Base-by-base conservation (phyloP, 164 flowering plant genomes). In the Kingdonia uniflora region DNA sequence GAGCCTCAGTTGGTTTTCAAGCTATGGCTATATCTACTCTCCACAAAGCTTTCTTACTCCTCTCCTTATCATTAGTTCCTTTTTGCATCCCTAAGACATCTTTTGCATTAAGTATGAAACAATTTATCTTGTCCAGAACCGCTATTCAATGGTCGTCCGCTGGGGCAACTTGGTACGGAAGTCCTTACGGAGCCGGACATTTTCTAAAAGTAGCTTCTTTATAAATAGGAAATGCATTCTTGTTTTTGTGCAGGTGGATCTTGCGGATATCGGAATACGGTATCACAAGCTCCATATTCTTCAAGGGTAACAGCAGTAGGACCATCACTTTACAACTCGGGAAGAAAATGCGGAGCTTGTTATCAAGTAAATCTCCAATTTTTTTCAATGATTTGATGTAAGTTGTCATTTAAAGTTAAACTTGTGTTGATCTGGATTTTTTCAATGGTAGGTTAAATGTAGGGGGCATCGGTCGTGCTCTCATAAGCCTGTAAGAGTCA, bases 341-440 rank as follows among this genome's bases (percentile, higher is more conserved):
- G 85, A 49, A 41, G 63, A 59, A 85, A 74, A 5, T 82, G 89
- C 58, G 89, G 89, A 39, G 67, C 78, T 41, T 82, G 89, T 68
- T 82, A 68, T 55, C 70, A 76, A 82, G 81, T 79, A 47, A 20
- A 11, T 20, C 8, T 40, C 38, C n/a, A n/a, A n/a, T n/a, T n/a
- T n/a, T n/a, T n/a, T n/a, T n/a, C n/a, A n/a, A n/a, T n/a, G n/a
- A n/a, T n/a, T n/a, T n/a, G n/a, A n/a, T n/a, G n/a, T n/a, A n/a
- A n/a, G n/a, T n/a, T n/a, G n/a, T n/a, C n/a, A n/a, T n/a, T n/a
- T n/a, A n/a, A n/a, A n/a, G n/a, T n/a, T n/a, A n/a, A n/a, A n/a
- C n/a, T n/a, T n/a, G n/a, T n/a, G n/a, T n/a, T n/a, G n/a, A n/a
- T n/a, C n/a, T n/a, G n/a, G n/a, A n/a, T n/a, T n/a, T n/a, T 51